Percentiles rank a stretch among this genome's conserved stretches.
phyloP scores from a whole-genome alignment of 2,329 filamentous ascomycete genomes.

The Metarhizium sp. region DNA sequence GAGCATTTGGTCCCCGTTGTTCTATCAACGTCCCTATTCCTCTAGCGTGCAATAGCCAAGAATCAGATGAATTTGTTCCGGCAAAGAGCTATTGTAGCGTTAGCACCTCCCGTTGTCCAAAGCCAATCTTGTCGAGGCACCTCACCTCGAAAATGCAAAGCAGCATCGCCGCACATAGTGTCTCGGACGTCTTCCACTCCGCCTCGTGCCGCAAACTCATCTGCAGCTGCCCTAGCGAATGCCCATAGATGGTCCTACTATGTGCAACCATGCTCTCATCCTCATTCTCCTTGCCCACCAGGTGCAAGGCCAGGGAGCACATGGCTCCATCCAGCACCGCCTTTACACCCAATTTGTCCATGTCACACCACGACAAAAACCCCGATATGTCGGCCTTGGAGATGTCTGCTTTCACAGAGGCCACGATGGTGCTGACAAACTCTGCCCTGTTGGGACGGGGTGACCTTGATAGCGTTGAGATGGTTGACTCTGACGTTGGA shows the following conservation, averaged over 20 bases:
- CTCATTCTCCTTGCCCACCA: conserved; percentile 25
- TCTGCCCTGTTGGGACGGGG: conserved; percentile 17
- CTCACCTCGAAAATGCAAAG: conserved; percentile 30
- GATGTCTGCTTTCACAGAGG: conserved; percentile 11
- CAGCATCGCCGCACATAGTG: conserved; percentile 31
- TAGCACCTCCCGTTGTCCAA: neutral
- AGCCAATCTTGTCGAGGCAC: neutral
- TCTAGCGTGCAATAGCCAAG: conserved; percentile 29
- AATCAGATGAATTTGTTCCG: conserved; percentile 25
- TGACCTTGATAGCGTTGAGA: conserved; percentile 6
- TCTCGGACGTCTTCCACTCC: conserved; percentile 30
- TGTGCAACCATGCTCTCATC: conserved; percentile 20
- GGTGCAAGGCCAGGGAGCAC: conserved; percentile 26
- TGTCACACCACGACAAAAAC: conserved; percentile 17
- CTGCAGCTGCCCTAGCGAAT: conserved; percentile 26
- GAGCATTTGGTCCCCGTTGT: conserved; percentile 26
- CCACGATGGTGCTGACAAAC: conserved; percentile 22
- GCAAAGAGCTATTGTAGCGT: conserved; percentile 26
- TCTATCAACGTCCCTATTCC: conserved; percentile 29
- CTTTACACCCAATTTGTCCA: conserved; percentile 23
- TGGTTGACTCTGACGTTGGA: conserved; percentile 8
- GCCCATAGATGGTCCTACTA: conserved; percentile 28
- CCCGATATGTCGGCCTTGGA: conserved; percentile 10
- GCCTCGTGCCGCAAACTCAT: conserved; percentile 24
- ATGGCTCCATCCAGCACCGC: conserved; percentile 28